A percentile compares a stretch with the other conserved stretches of the same genome.
Conservation (phyloP, 108 stramenopile genomes). For the Cyclotella baltica region DNA sequence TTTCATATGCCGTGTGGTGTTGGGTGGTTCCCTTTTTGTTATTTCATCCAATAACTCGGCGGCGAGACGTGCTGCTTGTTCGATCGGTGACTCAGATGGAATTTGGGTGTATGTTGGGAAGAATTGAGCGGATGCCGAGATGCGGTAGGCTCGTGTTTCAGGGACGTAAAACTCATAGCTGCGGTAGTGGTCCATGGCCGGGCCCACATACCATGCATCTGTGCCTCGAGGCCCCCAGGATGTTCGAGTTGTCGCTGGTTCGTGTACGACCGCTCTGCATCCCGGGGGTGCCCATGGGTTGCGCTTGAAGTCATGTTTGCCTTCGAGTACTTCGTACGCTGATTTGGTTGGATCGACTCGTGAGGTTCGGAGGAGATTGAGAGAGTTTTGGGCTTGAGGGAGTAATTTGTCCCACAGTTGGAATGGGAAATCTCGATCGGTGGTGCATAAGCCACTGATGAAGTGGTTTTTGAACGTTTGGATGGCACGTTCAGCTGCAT, state of each 20-base stretch:
- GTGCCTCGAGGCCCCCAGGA: slow-evolving; percentile 26
- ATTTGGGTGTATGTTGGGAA: slow-evolving; percentile 21
- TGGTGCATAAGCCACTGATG: slow-evolving; percentile 20
- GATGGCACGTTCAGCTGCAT: slow-evolving; percentile 39
- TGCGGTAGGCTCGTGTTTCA: slow-evolving; percentile 30
- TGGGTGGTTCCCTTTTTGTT: background rate
- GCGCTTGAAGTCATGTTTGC: slow-evolving; percentile 47
- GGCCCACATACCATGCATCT: slow-evolving; percentile 37
- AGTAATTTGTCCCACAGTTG: slow-evolving; percentile 17
- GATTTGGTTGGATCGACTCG: slow-evolving; percentile 27
- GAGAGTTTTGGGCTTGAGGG: background rate
- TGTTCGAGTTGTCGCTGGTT: slow-evolving; percentile 9
- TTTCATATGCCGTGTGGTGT: background rate
- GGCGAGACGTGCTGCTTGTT: background rate
- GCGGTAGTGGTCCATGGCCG: slow-evolving; percentile 26
- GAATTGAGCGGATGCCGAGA: slow-evolving; percentile 5
- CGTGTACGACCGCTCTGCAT: slow-evolving; percentile 20
- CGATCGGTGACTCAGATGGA: background rate
- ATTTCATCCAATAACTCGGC: background rate
- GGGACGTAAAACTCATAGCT: slow-evolving; percentile 27
- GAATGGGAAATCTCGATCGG: slow-evolving; percentile 29
- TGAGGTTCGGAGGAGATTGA: slow-evolving; percentile 9
- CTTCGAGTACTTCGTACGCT: slow-evolving; percentile 24
- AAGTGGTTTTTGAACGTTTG: slow-evolving; percentile 48
- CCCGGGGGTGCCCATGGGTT: slow-evolving; percentile 61